Evolutionary conservation across 306 rosid genomes (phyloP), one percentile per base, ranked within the genome.

Genomic region (Mimosa pudica): DNA sequence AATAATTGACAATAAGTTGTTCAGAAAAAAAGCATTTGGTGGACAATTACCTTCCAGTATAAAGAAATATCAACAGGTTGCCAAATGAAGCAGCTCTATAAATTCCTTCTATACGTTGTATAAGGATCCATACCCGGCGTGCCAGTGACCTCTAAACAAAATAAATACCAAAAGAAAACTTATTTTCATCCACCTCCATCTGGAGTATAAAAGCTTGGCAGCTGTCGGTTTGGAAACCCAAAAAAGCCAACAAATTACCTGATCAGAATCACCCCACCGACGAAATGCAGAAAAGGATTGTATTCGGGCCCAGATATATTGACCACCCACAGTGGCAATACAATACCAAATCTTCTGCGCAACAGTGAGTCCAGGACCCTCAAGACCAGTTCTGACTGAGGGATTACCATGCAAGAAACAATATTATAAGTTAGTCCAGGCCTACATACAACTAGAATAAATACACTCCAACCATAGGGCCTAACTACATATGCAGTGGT

Each of bases 251-350:
- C 65, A 54, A 76, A 73, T 7, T 88, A 96, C 99, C 99, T 93
- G 99, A 85, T 91, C 98, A 79, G 99, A 91, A 84, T 96, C 97
- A 42, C 98, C 98, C 98, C 99, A 96, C 85, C 97, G 85, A 55
- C 99, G 99, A 80, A 96, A 96, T 70, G 99, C 99, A 85, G 99
- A 96, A 83, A 96, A 96, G 7, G 99, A 89, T 68, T 93, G 98
- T 70, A 96, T 73, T 58, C 98, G 96, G 73, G 97, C 89, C 99
- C 99, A 96, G 48, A 96, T 74, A 85, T 96, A 96, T 47, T 91
- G 98, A 75, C 99, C 99, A 75, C 99, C 99, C 64, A 96, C 99
- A 58, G 93, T 86, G 30, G 97, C 96, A 83, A 93, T 16, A 83
- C 98, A 96, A 74, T 96, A 96, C 98, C 97, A 96, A 84, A 91